These are phyloP conservation scores for Aureobasidium sp. DNA, from an alignment of 2,329 filamentous ascomycete species.

Conservation along the genomic window DNA sequence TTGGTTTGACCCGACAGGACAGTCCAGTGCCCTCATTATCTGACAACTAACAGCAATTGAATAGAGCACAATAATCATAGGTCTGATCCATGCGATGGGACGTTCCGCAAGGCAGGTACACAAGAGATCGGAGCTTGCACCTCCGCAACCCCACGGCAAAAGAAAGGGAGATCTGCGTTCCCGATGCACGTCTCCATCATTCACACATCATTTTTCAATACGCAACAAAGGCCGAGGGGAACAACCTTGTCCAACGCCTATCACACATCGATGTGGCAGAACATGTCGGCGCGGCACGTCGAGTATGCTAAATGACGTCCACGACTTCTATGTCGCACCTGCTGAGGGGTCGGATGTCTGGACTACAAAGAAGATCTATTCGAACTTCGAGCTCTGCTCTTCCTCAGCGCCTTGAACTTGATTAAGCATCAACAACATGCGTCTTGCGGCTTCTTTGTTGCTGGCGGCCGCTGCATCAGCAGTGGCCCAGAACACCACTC, in stretches of 20 bases:
- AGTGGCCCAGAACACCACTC: conserved; percentile 1
- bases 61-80: too few species aligned
- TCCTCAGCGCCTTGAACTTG: too few species aligned
- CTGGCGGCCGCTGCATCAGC: background rate
- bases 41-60: background rate
- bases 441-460: background rate
- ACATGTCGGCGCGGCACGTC: background rate
- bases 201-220: background rate
- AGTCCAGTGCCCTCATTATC: background rate
- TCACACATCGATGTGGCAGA: background rate
- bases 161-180: background rate
- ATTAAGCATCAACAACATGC: too few species aligned
- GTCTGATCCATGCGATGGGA: background rate
- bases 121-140: background rate
- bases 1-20: background rate
- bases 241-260: background rate
- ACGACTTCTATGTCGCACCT: background rate
- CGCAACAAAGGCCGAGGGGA: background rate
- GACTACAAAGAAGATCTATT: background rate
- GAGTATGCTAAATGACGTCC: background rate
- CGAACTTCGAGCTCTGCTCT: background rate
- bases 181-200: background rate
- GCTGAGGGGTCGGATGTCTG: background rate
- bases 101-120: background rate
- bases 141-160: background rate